Conservation (phyloP, 257 asterid species). For the Nyctanthes arbortristis region DNA sequence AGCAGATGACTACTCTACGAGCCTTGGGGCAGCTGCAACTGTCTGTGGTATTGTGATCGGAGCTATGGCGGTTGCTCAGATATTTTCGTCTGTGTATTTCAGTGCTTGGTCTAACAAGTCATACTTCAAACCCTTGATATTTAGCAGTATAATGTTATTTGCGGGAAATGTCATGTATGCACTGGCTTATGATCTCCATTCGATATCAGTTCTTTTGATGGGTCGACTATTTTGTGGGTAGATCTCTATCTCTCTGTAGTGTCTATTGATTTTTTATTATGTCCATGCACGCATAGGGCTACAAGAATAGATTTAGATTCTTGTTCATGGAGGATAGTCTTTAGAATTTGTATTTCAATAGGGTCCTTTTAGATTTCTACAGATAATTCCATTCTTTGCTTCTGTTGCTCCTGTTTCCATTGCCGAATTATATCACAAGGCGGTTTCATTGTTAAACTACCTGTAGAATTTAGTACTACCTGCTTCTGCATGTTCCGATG, state of each 20-base stretch:
- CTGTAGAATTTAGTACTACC: not conserved
- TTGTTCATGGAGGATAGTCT: not conserved
- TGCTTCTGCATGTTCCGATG: slow-evolving; percentile 17
- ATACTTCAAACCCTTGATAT: slow-evolving; percentile 82
- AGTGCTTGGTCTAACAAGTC: slow-evolving; percentile 99
- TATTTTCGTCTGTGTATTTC: slow-evolving; percentile 96
- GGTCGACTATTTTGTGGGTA: slow-evolving; percentile 96
- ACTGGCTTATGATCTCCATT: slow-evolving; percentile 79
- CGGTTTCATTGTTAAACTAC: not conserved
- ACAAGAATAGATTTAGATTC: not conserved
- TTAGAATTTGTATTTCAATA: not conserved
- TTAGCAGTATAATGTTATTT: slow-evolving; percentile 83
- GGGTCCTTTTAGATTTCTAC: not conserved
- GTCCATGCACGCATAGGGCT: not conserved
- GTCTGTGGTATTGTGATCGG: slow-evolving; percentile 97
- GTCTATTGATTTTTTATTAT: not conserved
- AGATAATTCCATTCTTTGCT: not conserved
- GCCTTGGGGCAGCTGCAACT: slow-evolving; percentile 99
- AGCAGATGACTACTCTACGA: slow-evolving; percentile 94
- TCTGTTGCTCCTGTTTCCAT: not conserved
- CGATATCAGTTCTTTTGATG: slow-evolving; percentile 66
- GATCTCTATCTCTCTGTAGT: slow-evolving; percentile 30
- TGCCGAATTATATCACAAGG: not conserved
- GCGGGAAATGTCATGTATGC: slow-evolving; percentile 83
- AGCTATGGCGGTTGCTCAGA: slow-evolving; percentile 96